Conservation (phyloP, 495 filamentous ascomycete species). For the Halenospora varia region DNA sequence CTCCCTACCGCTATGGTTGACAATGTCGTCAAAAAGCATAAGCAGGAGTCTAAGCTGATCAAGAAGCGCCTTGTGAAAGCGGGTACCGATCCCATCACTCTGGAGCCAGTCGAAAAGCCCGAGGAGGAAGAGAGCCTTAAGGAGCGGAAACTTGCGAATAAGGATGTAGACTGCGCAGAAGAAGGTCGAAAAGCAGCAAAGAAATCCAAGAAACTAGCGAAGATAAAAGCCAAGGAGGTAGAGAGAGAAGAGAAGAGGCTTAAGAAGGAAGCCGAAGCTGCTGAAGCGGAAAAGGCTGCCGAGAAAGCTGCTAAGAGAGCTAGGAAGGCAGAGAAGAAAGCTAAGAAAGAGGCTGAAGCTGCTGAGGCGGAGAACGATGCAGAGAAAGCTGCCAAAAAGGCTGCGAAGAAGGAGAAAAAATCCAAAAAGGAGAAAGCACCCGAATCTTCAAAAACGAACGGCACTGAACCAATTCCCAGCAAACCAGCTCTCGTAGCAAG, state of each 20-base stretch:
- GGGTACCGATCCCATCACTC: too few species aligned
- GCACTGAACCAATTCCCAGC: background rate
- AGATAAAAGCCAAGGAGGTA: background rate
- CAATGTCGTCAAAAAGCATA: too few species aligned
- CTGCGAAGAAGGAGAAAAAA: slow-evolving; percentile 20
- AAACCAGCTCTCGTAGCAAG: background rate
- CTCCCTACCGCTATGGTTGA: too few species aligned
- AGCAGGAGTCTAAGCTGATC: too few species aligned
- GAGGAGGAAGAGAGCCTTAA: too few species aligned
- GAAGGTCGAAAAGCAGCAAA: too few species aligned
- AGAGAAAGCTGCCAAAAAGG: slow-evolving; percentile 4
- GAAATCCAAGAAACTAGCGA: background rate
- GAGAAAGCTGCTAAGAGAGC: slow-evolving; percentile 6
- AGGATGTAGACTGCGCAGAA: too few species aligned
- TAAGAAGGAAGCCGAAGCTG: too few species aligned
- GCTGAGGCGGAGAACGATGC: slow-evolving; percentile 9
- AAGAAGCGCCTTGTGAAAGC: too few species aligned
- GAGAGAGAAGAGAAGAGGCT: background rate
- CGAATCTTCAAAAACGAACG: background rate
- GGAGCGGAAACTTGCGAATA: too few species aligned
- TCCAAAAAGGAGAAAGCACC: slow-evolving; percentile 19
- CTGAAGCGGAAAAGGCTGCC: background rate
- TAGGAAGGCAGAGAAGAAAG: slow-evolving; percentile 17
- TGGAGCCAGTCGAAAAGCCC: too few species aligned
- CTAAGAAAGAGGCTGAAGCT: slow-evolving; percentile 19